A percentile compares a stretch with the other conserved stretches of the same genome.
Conservation (phyloP, 345 rosid genomes). For the Eutrema japonicum region DNA sequence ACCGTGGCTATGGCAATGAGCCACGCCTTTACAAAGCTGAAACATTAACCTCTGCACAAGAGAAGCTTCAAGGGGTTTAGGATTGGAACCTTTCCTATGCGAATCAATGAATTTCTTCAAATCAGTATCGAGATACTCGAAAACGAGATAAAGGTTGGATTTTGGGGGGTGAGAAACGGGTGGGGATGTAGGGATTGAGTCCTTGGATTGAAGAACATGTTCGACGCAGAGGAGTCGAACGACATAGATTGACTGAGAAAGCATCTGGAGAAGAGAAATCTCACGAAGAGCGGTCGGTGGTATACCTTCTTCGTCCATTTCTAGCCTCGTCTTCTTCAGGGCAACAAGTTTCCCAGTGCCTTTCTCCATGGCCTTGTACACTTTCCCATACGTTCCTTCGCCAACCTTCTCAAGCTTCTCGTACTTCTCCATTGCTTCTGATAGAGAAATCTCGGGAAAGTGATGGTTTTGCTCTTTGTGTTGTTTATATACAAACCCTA, state of each 20-base stretch:
- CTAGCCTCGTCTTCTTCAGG: slow-evolving; percentile 86
- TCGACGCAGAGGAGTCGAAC: slow-evolving; percentile 57
- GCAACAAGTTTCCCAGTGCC: slow-evolving; percentile 82
- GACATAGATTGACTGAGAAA: slow-evolving; percentile 79
- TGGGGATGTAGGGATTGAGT: slow-evolving; percentile 5
- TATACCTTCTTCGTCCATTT: slow-evolving; percentile 96
- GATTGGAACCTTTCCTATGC: slow-evolving; percentile 30
- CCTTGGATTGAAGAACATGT: slow-evolving; percentile 36
- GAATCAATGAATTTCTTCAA: slow-evolving; percentile 75
- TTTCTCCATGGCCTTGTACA: slow-evolving; percentile 89
- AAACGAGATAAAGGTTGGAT: slow-evolving; percentile 60
- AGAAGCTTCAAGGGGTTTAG: slow-evolving; percentile 21
- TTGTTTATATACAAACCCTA: slow-evolving; percentile 27
- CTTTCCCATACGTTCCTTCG: slow-evolving; percentile 97
- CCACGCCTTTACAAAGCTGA: slow-evolving; percentile 92
- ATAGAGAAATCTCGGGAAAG: too few relatives aligned
- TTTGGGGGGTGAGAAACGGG: slow-evolving; percentile 24
- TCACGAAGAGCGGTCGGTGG: slow-evolving; percentile 95
- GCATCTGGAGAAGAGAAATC: slow-evolving; percentile 89
- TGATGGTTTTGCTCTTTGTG: neutral
- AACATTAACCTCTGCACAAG: slow-evolving; percentile 68
- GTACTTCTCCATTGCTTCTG: slow-evolving; percentile 49
- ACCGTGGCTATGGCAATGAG: slow-evolving; percentile 95
- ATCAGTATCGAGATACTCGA: slow-evolving; percentile 91
- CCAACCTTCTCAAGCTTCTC: slow-evolving; percentile 96